phyloP scores from a whole-genome alignment of 768 basidiomycete genomes.

The Phanerodontia chrysosporium region DNA sequence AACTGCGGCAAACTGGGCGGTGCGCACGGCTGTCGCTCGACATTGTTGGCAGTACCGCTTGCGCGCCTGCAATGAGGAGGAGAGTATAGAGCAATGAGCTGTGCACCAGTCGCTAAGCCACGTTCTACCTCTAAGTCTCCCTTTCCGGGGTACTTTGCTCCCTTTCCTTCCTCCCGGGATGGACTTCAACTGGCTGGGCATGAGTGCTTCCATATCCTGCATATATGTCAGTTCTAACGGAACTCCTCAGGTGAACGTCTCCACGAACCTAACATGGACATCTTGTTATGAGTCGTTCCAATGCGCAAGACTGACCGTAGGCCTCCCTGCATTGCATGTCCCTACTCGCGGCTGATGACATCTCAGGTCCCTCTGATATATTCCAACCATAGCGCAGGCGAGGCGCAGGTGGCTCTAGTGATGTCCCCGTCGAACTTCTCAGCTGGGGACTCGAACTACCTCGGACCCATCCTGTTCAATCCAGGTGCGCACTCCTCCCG shows the following conservation, averaged over 20 bases:
- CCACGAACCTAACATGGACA: conserved; percentile 6
- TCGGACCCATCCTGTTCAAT: conserved; percentile 30
- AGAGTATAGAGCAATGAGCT: no score
- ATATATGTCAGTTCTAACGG: neutral
- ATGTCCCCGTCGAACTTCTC: conserved; percentile 21
- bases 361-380: conserved; percentile 30
- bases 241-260: conserved; percentile 3
- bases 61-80: no score
- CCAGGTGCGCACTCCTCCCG: conserved; percentile 9
- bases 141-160: no score
- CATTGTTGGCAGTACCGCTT: no score
- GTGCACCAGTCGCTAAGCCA: no score
- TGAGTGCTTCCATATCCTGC: no score
- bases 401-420: conserved; percentile 26
- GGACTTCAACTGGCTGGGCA: no score
- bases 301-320: conserved; percentile 3
- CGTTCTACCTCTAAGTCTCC: no score
- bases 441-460: conserved; percentile 14
- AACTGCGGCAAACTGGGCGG: no score
- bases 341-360: no score
- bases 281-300: conserved; percentile 8
- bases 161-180: no score
- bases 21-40: no score
- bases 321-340: neutral
- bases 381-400: conserved; percentile 23